phyloP scores from a whole-genome alignment of 2,329 filamentous ascomycete genomes.

The Xylariaceae sp. region DNA sequence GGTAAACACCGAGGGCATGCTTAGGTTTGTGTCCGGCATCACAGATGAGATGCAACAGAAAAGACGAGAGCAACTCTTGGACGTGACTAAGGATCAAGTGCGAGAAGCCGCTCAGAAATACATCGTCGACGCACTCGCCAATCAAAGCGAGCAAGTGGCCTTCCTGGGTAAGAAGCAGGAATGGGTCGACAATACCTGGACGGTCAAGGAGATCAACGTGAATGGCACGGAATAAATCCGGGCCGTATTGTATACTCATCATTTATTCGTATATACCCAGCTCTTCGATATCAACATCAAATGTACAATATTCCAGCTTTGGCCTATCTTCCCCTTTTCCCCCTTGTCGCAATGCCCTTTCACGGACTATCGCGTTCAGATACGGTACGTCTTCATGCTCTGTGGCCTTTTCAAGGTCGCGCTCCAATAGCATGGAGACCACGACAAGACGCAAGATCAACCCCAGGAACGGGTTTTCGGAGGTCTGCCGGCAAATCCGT shows the following conservation, averaged over 20 bases:
- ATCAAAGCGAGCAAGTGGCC: constrained; percentile 56
- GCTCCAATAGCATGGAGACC: constrained; percentile 49
- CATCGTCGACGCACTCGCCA: constrained; percentile 61
- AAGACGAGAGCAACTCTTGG: constrained; percentile 76
- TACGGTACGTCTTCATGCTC: constrained; percentile 59
- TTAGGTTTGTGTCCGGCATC: constrained; percentile 76
- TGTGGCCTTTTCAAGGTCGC: constrained; percentile 22
- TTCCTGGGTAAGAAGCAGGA: constrained; percentile 80
- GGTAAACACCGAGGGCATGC: constrained; percentile 84
- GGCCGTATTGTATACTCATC: no score
- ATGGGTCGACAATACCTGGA: constrained; percentile 72
- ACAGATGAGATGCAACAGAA: constrained; percentile 84
- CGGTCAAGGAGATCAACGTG: constrained; percentile 68
- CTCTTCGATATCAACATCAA: constrained; percentile 27
- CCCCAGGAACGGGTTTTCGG: constrained; percentile 22
- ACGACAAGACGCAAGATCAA: constrained; percentile 57
- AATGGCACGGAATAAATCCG: constrained; percentile 35
- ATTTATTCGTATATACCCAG: constrained; percentile 34
- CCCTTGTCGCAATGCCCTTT: background rate
- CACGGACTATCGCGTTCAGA: constrained; percentile 46
- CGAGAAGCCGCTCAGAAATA: constrained; percentile 76
- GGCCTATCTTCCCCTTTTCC: background rate
- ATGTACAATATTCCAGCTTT: constrained; percentile 12
- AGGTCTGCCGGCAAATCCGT: constrained; percentile 14
- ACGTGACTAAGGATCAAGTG: constrained; percentile 77